Conservation (phyloP, 768 basidiomycete species). For the Amanita molliuscula region DNA sequence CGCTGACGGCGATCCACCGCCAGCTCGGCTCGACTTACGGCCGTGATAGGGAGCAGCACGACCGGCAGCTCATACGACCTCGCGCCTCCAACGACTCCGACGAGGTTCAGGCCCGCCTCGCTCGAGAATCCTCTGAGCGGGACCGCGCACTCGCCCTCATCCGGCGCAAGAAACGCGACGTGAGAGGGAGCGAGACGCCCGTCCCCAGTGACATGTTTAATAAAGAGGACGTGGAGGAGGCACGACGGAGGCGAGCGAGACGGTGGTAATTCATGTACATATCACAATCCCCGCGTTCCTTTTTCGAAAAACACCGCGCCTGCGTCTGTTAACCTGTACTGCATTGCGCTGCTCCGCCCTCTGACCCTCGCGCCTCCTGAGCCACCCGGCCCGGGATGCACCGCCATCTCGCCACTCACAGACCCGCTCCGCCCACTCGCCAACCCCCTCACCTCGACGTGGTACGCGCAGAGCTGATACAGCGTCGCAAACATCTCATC, state of each 20-base stretch:
- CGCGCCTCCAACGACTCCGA: constrained; percentile 10
- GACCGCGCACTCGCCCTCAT: constrained; percentile 68
- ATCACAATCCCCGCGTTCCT: constrained; percentile 61
- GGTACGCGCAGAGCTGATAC: constrained; percentile 54
- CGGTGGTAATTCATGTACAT: too few species aligned
- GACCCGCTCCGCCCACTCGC: constrained; percentile 68
- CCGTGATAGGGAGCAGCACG: constrained; percentile 12
- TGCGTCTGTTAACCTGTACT: constrained; percentile 62
- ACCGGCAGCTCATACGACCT: constrained; percentile 9
- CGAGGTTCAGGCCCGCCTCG: constrained; percentile 40
- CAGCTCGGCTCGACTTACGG: constrained; percentile 37
- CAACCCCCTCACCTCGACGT: constrained; percentile 62
- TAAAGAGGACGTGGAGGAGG: constrained; percentile 59
- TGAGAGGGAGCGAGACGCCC: constrained; percentile 57
- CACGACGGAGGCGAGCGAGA: constrained; percentile 44
- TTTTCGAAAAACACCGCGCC: constrained; percentile 62
- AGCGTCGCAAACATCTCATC: constrained; percentile 48
- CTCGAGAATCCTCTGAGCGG: constrained; percentile 68
- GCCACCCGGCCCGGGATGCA: constrained; percentile 44
- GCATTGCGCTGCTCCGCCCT: constrained; percentile 45
- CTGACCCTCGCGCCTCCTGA: constrained; percentile 27
- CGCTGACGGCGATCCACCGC: constrained; percentile 63
- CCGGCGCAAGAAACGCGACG: constrained; percentile 52
- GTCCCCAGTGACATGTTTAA: constrained; percentile 70
- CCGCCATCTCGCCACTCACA: constrained; percentile 67